A percentile compares a stretch with the other conserved stretches of the same genome.
phyloP scores from a whole-genome alignment of 163 green algal species.

The Chlamydomonas reinhardtii region DNA sequence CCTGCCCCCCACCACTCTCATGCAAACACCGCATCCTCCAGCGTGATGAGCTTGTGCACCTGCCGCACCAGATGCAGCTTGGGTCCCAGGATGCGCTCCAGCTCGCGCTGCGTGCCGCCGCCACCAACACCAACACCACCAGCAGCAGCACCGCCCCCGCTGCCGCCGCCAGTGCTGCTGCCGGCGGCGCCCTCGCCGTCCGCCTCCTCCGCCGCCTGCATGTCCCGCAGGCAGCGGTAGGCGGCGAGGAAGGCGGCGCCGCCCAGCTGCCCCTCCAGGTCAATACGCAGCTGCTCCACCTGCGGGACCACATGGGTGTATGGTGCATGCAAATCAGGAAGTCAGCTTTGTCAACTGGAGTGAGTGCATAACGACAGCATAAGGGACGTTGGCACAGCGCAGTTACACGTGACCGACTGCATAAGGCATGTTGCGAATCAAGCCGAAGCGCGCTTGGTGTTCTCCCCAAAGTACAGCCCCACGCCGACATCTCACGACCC shows the following conservation, averaged over 20 bases:
- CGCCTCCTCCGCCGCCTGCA: slow-evolving; percentile 29
- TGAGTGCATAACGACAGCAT: too few species aligned
- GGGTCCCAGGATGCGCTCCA: slow-evolving; percentile 39
- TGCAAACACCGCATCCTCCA: slow-evolving; percentile 51
- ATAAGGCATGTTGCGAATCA: too few species aligned
- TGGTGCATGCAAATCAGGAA: too few species aligned
- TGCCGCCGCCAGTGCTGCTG: background rate
- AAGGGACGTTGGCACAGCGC: too few species aligned
- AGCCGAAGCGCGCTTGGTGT: too few species aligned
- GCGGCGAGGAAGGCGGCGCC: slow-evolving; percentile 38
- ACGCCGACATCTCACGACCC: too few species aligned
- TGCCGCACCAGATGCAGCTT: slow-evolving; percentile 44
- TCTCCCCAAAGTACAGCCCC: too few species aligned
- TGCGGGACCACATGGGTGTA: too few species aligned
- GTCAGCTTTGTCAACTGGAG: too few species aligned
- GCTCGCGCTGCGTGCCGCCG: background rate
- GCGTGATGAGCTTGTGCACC: slow-evolving; percentile 47
- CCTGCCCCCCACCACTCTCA: too few species aligned
- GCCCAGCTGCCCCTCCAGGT: slow-evolving; percentile 51
- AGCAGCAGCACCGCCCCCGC: background rate
- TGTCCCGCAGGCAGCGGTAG: slow-evolving; percentile 48
- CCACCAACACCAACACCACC: background rate
- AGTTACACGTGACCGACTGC: too few species aligned
- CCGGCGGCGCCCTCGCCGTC: slow-evolving; percentile 3
- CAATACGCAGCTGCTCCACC: slow-evolving; percentile 53